A percentile compares a stretch with the other conserved stretches of the same genome.
Evolutionary conservation across 768 basidiomycete genomes (phyloP).

Genomic region (Trichaptum fuscoviolaceum): DNA sequence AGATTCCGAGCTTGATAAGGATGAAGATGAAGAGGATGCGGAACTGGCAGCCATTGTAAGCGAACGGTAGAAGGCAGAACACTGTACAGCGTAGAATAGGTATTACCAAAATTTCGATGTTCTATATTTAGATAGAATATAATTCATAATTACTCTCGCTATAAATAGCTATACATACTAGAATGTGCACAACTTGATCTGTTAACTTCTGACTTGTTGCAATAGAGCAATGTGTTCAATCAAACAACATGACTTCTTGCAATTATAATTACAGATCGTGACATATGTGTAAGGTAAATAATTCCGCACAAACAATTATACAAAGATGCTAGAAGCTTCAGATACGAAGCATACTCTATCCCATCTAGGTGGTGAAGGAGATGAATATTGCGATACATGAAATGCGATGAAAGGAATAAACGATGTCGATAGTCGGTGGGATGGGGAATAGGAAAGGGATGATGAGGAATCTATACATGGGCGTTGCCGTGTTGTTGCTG

Average conservation of each 20-base stretch:
- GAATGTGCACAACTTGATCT: too few relatives aligned
- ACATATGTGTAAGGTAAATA: neutral
- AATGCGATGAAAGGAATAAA: neutral
- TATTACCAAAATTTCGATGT: neutral
- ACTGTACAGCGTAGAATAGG: neutral
- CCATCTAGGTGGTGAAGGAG: neutral
- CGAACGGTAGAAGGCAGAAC: neutral
- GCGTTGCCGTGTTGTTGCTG: neutral
- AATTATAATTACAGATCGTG: neutral
- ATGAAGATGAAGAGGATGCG: constrained; percentile 22
- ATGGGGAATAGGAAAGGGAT: neutral
- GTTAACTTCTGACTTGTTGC: too few relatives aligned
- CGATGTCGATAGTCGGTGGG: neutral
- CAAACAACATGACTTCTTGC: too few relatives aligned
- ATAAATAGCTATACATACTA: too few relatives aligned
- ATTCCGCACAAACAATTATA: neutral
- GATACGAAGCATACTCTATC: neutral
- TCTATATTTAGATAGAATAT: neutral
- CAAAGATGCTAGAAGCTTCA: neutral
- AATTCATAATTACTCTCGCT: neutral
- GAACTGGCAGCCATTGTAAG: neutral
- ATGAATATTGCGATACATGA: neutral
- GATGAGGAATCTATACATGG: neutral
- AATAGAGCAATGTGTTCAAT: too few relatives aligned
- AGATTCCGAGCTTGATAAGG: constrained; percentile 23